Percentiles rank a stretch among this genome's conserved stretches.
phyloP scores from a whole-genome alignment of 768 basidiomycete genomes.

The Hypsizygus marmoreus region DNA sequence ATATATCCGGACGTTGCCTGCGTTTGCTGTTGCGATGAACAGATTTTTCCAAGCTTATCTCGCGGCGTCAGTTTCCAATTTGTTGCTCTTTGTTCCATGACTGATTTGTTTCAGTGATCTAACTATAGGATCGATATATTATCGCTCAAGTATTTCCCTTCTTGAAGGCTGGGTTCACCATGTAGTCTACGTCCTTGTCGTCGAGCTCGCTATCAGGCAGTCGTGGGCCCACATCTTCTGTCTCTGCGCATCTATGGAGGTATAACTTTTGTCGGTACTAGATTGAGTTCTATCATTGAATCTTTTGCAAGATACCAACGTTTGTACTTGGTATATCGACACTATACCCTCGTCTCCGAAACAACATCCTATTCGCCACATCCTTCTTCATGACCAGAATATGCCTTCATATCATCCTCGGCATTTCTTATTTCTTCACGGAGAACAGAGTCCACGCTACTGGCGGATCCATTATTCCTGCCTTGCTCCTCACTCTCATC shows the following conservation, averaged over 20 bases:
- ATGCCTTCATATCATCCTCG: conserved; percentile 41
- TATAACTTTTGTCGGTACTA: conserved; percentile 13
- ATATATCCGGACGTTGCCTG: conserved; percentile 7
- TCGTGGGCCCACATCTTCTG: conserved; percentile 45
- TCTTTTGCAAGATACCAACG: conserved; percentile 49
- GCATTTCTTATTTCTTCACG: conserved; percentile 28
- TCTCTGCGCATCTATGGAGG: conserved; percentile 51
- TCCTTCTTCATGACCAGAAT: conserved; percentile 57
- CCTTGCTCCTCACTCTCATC: conserved; percentile 37
- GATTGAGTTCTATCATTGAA: no score
- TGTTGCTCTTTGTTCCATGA: no score
- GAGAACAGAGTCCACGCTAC: conserved; percentile 29
- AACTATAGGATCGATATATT: conserved; percentile 44
- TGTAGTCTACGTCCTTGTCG: conserved; percentile 12
- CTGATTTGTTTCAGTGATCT: conserved; percentile 38
- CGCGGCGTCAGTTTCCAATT: conserved; percentile 9
- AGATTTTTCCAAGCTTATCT: conserved; percentile 23
- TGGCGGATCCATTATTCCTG: conserved; percentile 39
- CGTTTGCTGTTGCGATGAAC: conserved; percentile 5
- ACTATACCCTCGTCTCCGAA: conserved; percentile 44
- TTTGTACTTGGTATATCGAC: conserved; percentile 50
- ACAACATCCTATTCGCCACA: conserved; percentile 49
- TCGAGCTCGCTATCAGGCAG: conserved; percentile 34
- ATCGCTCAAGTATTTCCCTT: conserved; percentile 36
- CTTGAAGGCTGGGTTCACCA: conserved; percentile 17